phyloP scores from a whole-genome alignment of 2,329 filamentous ascomycete genomes.

The Aspergillus fumigatiaffinis region DNA sequence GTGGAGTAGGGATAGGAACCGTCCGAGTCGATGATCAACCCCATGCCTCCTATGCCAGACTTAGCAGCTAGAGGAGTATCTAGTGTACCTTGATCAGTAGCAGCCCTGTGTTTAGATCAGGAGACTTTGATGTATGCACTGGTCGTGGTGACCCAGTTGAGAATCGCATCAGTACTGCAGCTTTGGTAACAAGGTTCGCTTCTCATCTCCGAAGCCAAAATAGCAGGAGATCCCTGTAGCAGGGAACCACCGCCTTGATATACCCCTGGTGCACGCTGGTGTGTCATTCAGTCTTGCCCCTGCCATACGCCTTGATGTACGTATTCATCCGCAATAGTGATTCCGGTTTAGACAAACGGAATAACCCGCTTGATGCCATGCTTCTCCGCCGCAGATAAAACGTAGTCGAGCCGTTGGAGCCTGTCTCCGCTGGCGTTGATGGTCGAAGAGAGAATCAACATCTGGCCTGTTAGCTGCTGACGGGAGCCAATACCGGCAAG shows the following conservation, averaged over 20 bases:
- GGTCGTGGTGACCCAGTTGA: slow-evolving; percentile 55
- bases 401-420: slow-evolving; percentile 60
- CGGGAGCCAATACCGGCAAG: too few species aligned
- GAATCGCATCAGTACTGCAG: slow-evolving; percentile 56
- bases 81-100: slow-evolving; percentile 21
- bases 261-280: slow-evolving; percentile 60
- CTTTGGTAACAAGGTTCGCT: slow-evolving; percentile 64
- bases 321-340: slow-evolving; percentile 59
- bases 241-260: slow-evolving; percentile 54
- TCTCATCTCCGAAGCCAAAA: slow-evolving; percentile 65
- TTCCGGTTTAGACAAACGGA: slow-evolving; percentile 61
- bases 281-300: slow-evolving; percentile 54
- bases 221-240: slow-evolving; percentile 57
- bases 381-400: slow-evolving; percentile 57
- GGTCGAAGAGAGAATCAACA: slow-evolving; percentile 42
- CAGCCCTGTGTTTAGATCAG: slow-evolving; percentile 60
- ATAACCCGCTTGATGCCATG: slow-evolving; percentile 59
- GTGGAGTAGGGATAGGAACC: slow-evolving; percentile 50
- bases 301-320: slow-evolving; percentile 53
- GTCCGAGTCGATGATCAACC: slow-evolving; percentile 42
- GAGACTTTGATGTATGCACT: slow-evolving; percentile 62
- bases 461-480: too few species aligned
- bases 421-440: slow-evolving; percentile 62
- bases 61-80: too few species aligned
- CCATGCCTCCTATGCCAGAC: slow-evolving; percentile 50